Percentiles rank a stretch among this genome's conserved stretches.
These are phyloP conservation scores for Taiozyma sp. DNA, from an alignment of 1,139 yeast species.

Conservation along the genomic window DNA sequence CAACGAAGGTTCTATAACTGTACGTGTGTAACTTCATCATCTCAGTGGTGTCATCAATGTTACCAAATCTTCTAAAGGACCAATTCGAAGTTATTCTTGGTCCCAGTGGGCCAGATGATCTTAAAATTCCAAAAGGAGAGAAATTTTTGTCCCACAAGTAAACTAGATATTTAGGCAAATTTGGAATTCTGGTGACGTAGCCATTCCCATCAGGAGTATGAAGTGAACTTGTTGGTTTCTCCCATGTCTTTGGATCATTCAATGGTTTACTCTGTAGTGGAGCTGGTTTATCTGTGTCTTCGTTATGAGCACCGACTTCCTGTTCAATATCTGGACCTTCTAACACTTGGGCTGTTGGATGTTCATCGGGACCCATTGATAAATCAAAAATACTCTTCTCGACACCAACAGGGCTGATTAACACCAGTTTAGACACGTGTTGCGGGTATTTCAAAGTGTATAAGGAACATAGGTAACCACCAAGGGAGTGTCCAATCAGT, in stretches of 20 bases:
- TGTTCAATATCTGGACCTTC: conserved; percentile 38
- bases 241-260: not conserved
- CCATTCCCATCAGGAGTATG: conserved; percentile 23
- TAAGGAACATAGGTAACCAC: conserved; percentile 82
- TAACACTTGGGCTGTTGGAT: conserved; percentile 5
- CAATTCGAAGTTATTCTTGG: conserved; percentile 51
- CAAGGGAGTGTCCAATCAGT: conserved; percentile 88
- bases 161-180: conserved; percentile 16
- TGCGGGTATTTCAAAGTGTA: conserved; percentile 77
- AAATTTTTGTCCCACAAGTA: conserved; percentile 26
- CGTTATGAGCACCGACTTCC: conserved; percentile 23
- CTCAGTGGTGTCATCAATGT: conserved; percentile 11
- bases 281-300: conserved; percentile 14
- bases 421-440: conserved; percentile 57
- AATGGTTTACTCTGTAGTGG: conserved; percentile 2
- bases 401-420: conserved; percentile 91
- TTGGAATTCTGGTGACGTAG: conserved; percentile 22
- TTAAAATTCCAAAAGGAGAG: conserved; percentile 42
- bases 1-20: conserved; percentile 55
- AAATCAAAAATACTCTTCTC: conserved; percentile 64
- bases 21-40: conserved; percentile 42
- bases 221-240: conserved; percentile 16
- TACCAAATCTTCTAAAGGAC: conserved; percentile 46
- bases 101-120: conserved; percentile 57
- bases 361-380: conserved; percentile 2